Evolutionary conservation across 2,329 filamentous ascomycete genomes (phyloP), one percentile per base, ranked within the genome.

Genomic region (Trichoderma koningii): DNA sequence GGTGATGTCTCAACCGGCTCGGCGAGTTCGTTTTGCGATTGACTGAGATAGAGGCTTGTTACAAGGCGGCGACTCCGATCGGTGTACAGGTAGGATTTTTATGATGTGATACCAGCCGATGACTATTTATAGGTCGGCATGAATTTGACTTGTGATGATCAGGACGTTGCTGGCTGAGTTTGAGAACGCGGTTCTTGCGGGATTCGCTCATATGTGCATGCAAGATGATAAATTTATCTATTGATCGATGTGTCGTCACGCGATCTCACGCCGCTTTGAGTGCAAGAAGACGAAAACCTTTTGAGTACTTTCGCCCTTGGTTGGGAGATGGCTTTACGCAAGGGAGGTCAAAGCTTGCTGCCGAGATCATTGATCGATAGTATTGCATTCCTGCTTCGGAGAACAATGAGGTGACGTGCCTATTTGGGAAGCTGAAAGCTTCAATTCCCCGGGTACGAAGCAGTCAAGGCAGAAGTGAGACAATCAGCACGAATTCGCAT

Each of bases 11-110:
- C 74, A 70, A 65, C 72, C 74, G 55, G 69, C 71, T 42, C 73
- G 75, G 59, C 72, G 74, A 66, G 73, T 77, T 42, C 75, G 76
- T 28, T 76, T 77, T 64, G 67, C 69, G 34, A 65, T 61, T 51
- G 68, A 61, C 65, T 69, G 66, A 64, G 69, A 65, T 47, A 69
- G 71, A 45, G 26, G 38, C 7, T 52, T 23, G 57, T 38, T 26
- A 21, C 19, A 19, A 4, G 51, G 30, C 30, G 30, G 55, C 44
- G 5, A 55, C 44, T 70, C 28, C n/a, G 19, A n/a, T 19, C 30
- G 30, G 26, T 9, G 28, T 42, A n/a, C 9, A 52, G 47, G 34
- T 52, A 44, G 17, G 47, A 30, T 17, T 5, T 5, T 38, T 4
- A 38, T 38, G 12, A 14, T 28, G 47, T 42, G 50, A 44, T 30